Evolutionary conservation across 495 filamentous ascomycete genomes (phyloP), one percentile per base, ranked within the genome.

Genomic region (Talaromyces adpressus): DNA sequence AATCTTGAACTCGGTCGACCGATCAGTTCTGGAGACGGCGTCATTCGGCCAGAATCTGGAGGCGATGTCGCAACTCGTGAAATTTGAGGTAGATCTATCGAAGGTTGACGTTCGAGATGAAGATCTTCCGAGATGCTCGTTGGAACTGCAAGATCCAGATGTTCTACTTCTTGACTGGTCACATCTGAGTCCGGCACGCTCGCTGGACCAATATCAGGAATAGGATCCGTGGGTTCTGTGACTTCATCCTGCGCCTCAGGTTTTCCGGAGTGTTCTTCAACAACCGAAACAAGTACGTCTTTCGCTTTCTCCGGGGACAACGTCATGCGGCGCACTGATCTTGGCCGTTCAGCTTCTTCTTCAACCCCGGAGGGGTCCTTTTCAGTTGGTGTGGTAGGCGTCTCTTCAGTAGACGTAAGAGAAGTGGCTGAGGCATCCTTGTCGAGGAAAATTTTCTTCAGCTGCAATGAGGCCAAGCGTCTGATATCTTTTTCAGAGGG

Each of bases 401-500:
- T 66, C 22, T 84, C 83, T 18, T 91, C 89, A 6, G 82, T 82
- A n/a, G 85, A 85, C 6, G 82, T 79, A 2, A 93, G 68, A 22
- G 88, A 87, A 61, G 89, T 84, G 14, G 85, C 85, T 7, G 91
- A 88, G 61, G 89, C 87, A 72, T 93, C 89, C 58, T 81, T 81
- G 68, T 98, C 93, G 18, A 95, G 83, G 72, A 98, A 99, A 61
- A 99, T 89, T 71, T 94, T 97, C 74, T 89, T 94, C 57, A 99
- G 80, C 67, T 99, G 95, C 36, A 96, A 81, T 25, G 92, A 89
- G 49, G 95, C 93, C 57, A 99, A 78, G 65, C 93, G 85, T 63
- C 92, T 85, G 64, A 99, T 97, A 76, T 99, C 95, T 68, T 97
- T 98, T 68, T 99, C 95, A 0, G 93, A 97, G 16, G 91, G 91